Evolutionary conservation across 1,139 yeast genomes (phyloP).

Genomic region (Yamadazyma triangularis): DNA sequence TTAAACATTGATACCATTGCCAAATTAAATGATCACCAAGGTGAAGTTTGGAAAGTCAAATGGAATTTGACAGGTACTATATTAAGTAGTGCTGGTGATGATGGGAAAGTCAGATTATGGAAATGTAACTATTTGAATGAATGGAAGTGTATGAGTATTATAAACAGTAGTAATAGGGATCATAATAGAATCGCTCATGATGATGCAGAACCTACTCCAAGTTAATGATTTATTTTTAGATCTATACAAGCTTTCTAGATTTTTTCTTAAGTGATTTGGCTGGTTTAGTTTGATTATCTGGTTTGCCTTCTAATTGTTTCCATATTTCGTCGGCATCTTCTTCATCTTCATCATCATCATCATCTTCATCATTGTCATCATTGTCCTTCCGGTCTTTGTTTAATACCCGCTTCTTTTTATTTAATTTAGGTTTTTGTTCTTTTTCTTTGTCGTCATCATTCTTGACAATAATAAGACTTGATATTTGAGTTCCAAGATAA

Average conservation of each 20-base stretch:
- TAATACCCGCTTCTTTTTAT: constrained; percentile 15
- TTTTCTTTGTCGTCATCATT: constrained; percentile 27
- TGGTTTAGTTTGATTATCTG: constrained; percentile 12
- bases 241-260: too few relatives aligned
- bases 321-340: constrained; percentile 31
- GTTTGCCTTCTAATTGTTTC: constrained; percentile 26
- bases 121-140: constrained; percentile 80
- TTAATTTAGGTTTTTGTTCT: constrained; percentile 13
- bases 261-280: constrained; percentile 14
- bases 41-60: constrained; percentile 93
- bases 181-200: constrained; percentile 18
- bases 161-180: constrained; percentile 56
- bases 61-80: constrained; percentile 96
- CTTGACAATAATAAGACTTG: constrained; percentile 49
- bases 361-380: too few relatives aligned
- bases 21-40: constrained; percentile 63
- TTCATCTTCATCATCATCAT: constrained; percentile 12
- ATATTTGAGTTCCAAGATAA: constrained; percentile 69
- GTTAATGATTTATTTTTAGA: constrained; percentile 1
- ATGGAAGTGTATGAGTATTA: constrained; percentile 89
- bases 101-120: constrained; percentile 89
- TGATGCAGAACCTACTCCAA: constrained; percentile 11
- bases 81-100: constrained; percentile 91
- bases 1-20: constrained; percentile 36
- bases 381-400: too few relatives aligned